A percentile compares a stretch with the other conserved stretches of the same genome.
Conservation (phyloP, 75 land plant species). For the Pseudotsuga menziesii region DNA sequence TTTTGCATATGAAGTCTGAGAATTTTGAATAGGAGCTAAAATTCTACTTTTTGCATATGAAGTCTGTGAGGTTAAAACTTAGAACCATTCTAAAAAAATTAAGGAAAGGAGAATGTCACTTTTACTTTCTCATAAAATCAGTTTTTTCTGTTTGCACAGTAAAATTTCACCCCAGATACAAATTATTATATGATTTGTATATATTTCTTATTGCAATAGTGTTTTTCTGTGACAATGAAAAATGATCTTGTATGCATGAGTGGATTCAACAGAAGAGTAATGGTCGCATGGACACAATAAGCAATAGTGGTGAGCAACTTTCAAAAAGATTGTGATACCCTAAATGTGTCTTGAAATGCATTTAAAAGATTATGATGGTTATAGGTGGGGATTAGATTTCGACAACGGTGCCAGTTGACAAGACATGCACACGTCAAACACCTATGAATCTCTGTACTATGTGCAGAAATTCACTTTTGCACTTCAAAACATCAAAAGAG, state of each 20-base stretch:
- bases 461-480: not conserved
- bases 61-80: no score
- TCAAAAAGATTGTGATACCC: not conserved
- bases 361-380: not conserved
- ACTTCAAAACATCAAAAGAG: not conserved
- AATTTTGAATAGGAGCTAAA: no score
- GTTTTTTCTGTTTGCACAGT: no score
- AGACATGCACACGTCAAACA: not conserved
- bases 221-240: constrained; percentile 7
- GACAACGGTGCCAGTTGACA: not conserved
- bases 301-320: no score
- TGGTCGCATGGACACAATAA: no score
- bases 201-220: not conserved
- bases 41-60: no score
- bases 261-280: no score
- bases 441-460: not conserved
- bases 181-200: not conserved
- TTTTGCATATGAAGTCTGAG: no score
- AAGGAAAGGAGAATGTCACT: no score
- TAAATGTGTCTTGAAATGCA: not conserved
- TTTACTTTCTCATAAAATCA: no score
- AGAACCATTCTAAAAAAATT: no score
- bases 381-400: not conserved
- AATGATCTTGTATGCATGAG: no score
- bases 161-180: not conserved